Percentiles rank a stretch among this genome's conserved stretches.
phyloP scores from a whole-genome alignment of 2,329 filamentous ascomycete species.

The Ilyonectria sp. region DNA sequence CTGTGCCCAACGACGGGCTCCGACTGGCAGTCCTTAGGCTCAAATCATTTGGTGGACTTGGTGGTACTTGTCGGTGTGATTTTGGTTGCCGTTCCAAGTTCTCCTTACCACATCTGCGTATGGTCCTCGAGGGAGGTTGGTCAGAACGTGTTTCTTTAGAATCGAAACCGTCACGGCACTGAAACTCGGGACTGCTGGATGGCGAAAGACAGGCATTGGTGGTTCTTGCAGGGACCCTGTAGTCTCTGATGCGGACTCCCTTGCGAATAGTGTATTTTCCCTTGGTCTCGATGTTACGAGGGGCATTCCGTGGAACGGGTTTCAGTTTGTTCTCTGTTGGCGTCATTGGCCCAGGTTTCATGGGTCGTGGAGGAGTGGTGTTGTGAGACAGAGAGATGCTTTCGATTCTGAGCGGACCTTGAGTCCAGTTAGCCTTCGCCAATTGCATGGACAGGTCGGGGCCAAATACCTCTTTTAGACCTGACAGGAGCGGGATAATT shows the following conservation, averaged over 20 bases:
- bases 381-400: background rate
- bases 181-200: slow-evolving; percentile 40
- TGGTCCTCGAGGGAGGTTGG: slow-evolving; percentile 33
- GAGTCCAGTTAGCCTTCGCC: background rate
- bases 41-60: background rate
- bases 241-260: slow-evolving; percentile 51
- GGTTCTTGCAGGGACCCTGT: slow-evolving; percentile 38
- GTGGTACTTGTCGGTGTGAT: background rate
- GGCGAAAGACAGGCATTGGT: background rate
- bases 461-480: slow-evolving; percentile 16
- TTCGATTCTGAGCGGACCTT: background rate
- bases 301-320: slow-evolving; percentile 47
- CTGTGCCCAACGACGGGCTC: slow-evolving; percentile 32
- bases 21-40: background rate
- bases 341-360: background rate
- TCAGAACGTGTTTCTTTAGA: slow-evolving; percentile 36
- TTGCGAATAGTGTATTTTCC: slow-evolving; percentile 48
- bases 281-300: slow-evolving; percentile 43
- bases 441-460: background rate
- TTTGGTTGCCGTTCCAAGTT: background rate
- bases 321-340: slow-evolving; percentile 36
- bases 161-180: slow-evolving; percentile 52
- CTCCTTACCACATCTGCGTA: background rate
- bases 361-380: background rate
- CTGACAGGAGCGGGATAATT: background rate